Evolutionary conservation across 2,329 filamentous ascomycete genomes (phyloP).

Genomic region (Metarhizium sp.): DNA sequence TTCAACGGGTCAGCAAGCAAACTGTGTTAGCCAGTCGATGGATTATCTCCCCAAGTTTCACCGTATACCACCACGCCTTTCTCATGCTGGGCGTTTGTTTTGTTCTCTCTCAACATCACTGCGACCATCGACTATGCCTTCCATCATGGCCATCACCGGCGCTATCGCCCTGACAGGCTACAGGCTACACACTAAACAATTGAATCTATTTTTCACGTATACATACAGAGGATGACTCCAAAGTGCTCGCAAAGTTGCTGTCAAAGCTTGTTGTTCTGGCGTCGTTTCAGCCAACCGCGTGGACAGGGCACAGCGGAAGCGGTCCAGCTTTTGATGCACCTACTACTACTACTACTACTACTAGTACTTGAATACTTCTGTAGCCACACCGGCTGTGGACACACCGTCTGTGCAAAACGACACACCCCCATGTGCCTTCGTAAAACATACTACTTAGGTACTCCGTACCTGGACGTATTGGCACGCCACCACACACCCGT

Average conservation of each 20-base stretch:
- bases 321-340: background rate
- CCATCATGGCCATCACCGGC: background rate
- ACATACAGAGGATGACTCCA: background rate
- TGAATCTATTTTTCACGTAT: background rate
- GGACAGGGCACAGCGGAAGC: background rate
- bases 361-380: background rate
- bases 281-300: slow-evolving; percentile 1
- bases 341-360: no score
- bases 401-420: no score
- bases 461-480: background rate
- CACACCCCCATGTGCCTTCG: background rate
- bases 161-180: background rate
- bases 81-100: background rate
- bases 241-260: background rate
- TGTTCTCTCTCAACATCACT: background rate
- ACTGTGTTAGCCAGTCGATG: background rate
- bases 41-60: background rate
- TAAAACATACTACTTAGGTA: background rate
- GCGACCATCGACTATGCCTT: background rate
- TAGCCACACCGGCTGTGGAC: background rate
- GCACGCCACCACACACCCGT: no score
- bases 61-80: background rate
- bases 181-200: background rate
- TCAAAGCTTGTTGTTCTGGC: background rate
- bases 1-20: background rate